A percentile compares a stretch with the other conserved stretches of the same genome.
Conservation (phyloP, 148 eudicot genomes). For the Fagopyrum homotropicum region DNA sequence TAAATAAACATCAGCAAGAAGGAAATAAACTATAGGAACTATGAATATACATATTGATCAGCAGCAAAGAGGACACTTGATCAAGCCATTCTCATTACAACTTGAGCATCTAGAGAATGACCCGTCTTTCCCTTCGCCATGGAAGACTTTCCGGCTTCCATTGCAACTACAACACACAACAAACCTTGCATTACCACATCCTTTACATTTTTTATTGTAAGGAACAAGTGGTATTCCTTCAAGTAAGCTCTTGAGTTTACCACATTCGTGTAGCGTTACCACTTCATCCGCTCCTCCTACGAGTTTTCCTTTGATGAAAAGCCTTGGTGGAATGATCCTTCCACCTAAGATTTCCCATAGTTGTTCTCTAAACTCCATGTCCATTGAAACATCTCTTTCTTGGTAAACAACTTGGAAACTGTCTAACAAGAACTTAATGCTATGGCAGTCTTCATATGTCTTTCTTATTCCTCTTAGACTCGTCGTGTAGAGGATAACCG, state of each 20-base stretch:
- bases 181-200: constrained; percentile 52
- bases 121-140: constrained; percentile 14
- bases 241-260: constrained; percentile 45
- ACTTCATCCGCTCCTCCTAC: constrained; percentile 82
- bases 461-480: constrained; percentile 73
- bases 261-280: constrained; percentile 45
- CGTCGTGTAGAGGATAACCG: constrained; percentile 75
- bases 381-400: constrained; percentile 79
- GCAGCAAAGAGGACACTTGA: constrained; percentile 55
- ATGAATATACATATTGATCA: neutral
- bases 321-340: constrained; percentile 55
- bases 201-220: constrained; percentile 27
- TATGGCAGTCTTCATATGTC: constrained; percentile 76
- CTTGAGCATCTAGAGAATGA: constrained; percentile 31
- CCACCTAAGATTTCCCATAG: constrained; percentile 44
- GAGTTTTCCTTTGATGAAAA: constrained; percentile 60
- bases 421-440: constrained; percentile 61
- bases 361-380: constrained; percentile 51
- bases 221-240: constrained; percentile 42
- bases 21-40: neutral
- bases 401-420: constrained; percentile 57
- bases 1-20: neutral
- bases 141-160: constrained; percentile 54
- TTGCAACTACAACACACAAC: constrained; percentile 49
- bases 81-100: constrained; percentile 79